phyloP scores from a whole-genome alignment of 2,329 filamentous ascomycete genomes.

The Trichoderma cornu-damae region DNA sequence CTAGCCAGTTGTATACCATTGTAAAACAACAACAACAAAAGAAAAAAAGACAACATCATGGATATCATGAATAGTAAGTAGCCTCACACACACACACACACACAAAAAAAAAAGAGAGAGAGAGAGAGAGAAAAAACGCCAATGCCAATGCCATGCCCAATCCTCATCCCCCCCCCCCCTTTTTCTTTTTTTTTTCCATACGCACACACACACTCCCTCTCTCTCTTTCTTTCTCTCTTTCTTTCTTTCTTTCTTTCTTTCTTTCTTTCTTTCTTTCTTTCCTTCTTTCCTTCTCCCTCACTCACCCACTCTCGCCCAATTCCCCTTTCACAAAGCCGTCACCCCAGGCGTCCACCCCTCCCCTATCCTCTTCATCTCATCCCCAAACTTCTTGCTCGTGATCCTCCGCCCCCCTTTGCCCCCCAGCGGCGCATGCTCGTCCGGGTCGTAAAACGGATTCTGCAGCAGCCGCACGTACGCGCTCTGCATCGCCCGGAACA shows the following conservation, averaged over 20 bases:
- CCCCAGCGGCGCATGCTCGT: conserved; percentile 64
- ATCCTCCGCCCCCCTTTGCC: conserved; percentile 63
- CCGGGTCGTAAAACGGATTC: conserved; percentile 92
- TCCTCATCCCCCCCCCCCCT: neutral
- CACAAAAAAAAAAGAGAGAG: too few relatives aligned
- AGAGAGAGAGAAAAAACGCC: too few relatives aligned
- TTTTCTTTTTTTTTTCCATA: too few relatives aligned
- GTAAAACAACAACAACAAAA: neutral
- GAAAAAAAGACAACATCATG: too few relatives aligned
- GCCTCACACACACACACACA: too few relatives aligned
- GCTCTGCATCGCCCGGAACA: conserved; percentile 87
- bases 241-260: too few relatives aligned
- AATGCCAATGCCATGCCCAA: conserved; percentile 18
- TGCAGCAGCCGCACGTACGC: conserved; percentile 84
- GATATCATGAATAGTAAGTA: conserved; percentile 14
- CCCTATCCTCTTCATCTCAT: conserved; percentile 80
- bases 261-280: too few relatives aligned
- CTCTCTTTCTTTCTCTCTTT: neutral
- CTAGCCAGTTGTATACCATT: conserved; percentile 6
- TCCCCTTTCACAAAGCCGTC: conserved; percentile 45
- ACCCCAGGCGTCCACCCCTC: conserved; percentile 77
- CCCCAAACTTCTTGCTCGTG: conserved; percentile 71
- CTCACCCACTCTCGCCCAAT: neutral
- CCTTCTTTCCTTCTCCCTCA: neutral
- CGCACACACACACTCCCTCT: neutral